These are phyloP conservation scores for Aureobasidium lini DNA, from an alignment of 2,329 filamentous ascomycete species.

Conservation along the genomic window DNA sequence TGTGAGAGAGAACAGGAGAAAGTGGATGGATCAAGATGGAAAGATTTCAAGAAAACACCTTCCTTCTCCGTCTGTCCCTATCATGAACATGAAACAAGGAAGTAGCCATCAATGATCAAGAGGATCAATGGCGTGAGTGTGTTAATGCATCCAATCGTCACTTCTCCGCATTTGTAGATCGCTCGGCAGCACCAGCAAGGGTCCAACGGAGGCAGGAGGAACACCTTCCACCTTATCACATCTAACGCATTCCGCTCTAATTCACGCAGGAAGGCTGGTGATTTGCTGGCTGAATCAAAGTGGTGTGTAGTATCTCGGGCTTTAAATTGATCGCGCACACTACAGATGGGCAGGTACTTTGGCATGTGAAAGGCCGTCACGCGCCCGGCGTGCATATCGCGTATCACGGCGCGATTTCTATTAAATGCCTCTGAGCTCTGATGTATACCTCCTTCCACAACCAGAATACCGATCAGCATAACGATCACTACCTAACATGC, in stretches of 20 bases:
- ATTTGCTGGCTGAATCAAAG: background rate
- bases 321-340: background rate
- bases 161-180: constrained; percentile 10
- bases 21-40: background rate
- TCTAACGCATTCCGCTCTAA: background rate
- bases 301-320: background rate
- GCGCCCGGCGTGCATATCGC: background rate
- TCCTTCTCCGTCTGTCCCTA: background rate
- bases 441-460: no score
- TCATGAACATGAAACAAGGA: background rate
- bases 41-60: background rate
- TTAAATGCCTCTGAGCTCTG: background rate
- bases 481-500: background rate
- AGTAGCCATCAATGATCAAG: background rate
- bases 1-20: background rate
- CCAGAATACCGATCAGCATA: background rate
- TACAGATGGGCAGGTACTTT: background rate
- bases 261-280: background rate
- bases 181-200: background rate
- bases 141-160: constrained; percentile 5
- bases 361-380: constrained; percentile 3
- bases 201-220: background rate
- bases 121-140: constrained; percentile 1
- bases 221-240: background rate
- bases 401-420: background rate